These are phyloP conservation scores for Phialophora expanda DNA, from an alignment of 2,329 filamentous ascomycete species.

Conservation along the genomic window DNA sequence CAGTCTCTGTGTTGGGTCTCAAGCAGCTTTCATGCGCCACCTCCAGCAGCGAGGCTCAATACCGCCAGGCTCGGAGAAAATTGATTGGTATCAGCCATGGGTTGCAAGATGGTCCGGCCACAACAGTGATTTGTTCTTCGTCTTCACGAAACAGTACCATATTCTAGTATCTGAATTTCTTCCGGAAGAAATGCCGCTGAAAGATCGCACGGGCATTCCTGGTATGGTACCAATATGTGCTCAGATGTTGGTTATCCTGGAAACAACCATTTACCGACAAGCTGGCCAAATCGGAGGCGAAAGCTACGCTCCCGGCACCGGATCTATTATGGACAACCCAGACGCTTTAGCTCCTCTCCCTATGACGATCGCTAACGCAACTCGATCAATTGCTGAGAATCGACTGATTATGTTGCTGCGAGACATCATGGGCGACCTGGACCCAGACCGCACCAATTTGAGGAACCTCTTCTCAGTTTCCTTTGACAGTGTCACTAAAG, in stretches of 20 bases:
- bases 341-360: constrained; percentile 71
- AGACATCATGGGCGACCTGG: constrained; percentile 73
- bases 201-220: constrained; percentile 70
- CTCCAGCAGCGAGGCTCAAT: constrained; percentile 70
- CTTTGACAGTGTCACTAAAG: constrained; percentile 74
- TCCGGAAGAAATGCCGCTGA: constrained; percentile 58
- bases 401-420: constrained; percentile 80
- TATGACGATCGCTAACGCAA: constrained; percentile 70
- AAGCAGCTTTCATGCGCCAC: constrained; percentile 63
- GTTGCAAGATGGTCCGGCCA: constrained; percentile 81
- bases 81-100: constrained; percentile 88
- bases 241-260: constrained; percentile 77
- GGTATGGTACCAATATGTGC: constrained; percentile 81
- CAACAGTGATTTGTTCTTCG: constrained; percentile 88
- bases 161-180: constrained; percentile 76
- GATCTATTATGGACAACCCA: constrained; percentile 67
- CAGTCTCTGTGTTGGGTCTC: constrained; percentile 64
- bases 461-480: constrained; percentile 76
- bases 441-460: constrained; percentile 58
- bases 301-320: constrained; percentile 59
- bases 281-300: constrained; percentile 55
- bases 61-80: constrained; percentile 70
- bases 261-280: constrained; percentile 75
- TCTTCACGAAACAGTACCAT: constrained; percentile 88
- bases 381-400: constrained; percentile 86